Evolutionary conservation across 1,284 basidiomycete genomes (phyloP).

Genomic region (Wallemia ichthyophaga): DNA sequence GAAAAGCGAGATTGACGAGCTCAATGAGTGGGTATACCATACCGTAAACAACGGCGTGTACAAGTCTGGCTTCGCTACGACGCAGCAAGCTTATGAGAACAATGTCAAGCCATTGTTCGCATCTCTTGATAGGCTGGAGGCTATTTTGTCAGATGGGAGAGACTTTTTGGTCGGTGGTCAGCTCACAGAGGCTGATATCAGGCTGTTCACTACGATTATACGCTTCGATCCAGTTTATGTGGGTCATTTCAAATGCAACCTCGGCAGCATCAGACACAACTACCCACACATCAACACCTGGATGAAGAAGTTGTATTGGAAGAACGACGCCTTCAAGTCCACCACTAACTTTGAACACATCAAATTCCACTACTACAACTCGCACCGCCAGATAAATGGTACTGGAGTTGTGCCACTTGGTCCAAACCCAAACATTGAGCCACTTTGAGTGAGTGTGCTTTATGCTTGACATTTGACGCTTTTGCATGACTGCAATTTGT

Average conservation of each 20-base stretch:
- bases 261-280: constrained; percentile 36
- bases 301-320: constrained; percentile 77
- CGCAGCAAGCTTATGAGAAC: constrained; percentile 48
- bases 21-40: constrained; percentile 67
- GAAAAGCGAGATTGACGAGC: constrained; percentile 44
- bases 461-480: too few species aligned
- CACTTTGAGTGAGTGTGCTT: constrained; percentile 21
- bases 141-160: constrained; percentile 34
- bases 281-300: constrained; percentile 28
- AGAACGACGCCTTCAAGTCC: constrained; percentile 53
- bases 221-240: constrained; percentile 45
- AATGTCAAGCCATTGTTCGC: constrained; percentile 26
- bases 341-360: constrained; percentile 62
- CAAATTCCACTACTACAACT: constrained; percentile 60
- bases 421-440: constrained; percentile 35
- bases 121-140: constrained; percentile 51
- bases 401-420: constrained; percentile 41
- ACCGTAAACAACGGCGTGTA: constrained; percentile 51
- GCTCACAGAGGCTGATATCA: constrained; percentile 72
- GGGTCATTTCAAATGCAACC: constrained; percentile 80
- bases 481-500: too few species aligned
- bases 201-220: constrained; percentile 70
- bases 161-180: constrained; percentile 50
- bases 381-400: constrained; percentile 31
- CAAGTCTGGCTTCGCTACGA: constrained; percentile 59